Conservation (phyloP, 129 eudicot genomes). For the Artemisia tridentata region DNA sequence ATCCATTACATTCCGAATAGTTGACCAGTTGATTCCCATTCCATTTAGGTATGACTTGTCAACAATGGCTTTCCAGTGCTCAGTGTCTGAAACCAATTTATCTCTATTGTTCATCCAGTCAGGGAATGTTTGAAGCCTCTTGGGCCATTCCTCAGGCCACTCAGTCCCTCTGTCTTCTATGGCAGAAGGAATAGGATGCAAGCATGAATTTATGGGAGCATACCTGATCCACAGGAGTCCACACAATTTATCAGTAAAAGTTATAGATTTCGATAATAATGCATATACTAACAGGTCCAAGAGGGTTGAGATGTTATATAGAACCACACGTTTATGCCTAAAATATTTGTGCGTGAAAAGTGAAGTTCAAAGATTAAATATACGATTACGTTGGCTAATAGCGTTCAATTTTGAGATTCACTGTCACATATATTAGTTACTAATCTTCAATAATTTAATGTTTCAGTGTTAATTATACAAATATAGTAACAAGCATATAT, state of each 20-base stretch:
- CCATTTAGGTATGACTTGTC: slow-evolving; percentile 79
- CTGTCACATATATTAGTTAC: too few species aligned
- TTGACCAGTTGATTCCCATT: slow-evolving; percentile 91
- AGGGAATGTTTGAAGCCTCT: slow-evolving; percentile 75
- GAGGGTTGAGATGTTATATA: neutral
- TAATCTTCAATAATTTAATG: too few species aligned
- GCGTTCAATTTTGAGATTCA: too few species aligned
- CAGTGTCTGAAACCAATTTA: slow-evolving; percentile 58
- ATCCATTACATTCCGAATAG: slow-evolving; percentile 89
- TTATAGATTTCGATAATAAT: neutral
- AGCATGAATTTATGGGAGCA: slow-evolving; percentile 58
- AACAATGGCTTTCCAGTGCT: slow-evolving; percentile 78
- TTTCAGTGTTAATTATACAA: neutral
- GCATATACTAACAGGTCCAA: neutral
- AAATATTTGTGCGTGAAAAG: too few species aligned
- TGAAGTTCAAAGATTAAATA: too few species aligned
- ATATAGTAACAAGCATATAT: neutral
- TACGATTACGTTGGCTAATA: too few species aligned
- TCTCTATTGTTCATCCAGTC: slow-evolving; percentile 84
- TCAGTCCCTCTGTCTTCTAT: slow-evolving; percentile 92
- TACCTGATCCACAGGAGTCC: slow-evolving; percentile 49
- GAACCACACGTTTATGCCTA: too few species aligned
- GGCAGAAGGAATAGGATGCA: slow-evolving; percentile 75
- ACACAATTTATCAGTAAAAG: neutral
- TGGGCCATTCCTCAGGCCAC: slow-evolving; percentile 99